Evolutionary conservation across 345 rosid genomes (phyloP), one percentile per base, ranked within the genome.

Genomic region (Ailanthus altissimus): DNA sequence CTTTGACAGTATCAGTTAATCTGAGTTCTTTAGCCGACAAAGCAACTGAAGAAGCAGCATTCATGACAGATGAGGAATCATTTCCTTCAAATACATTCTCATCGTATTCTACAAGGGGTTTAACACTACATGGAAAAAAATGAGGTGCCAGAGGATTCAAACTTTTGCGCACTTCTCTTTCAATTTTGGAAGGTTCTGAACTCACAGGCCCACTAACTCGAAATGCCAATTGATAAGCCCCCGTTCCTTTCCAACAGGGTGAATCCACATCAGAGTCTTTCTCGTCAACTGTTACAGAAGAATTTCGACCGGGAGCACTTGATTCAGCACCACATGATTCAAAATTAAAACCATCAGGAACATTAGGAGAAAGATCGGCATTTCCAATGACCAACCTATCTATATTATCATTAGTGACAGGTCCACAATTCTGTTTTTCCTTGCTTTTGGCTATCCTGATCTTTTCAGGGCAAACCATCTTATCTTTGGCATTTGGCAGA

Each of bases 181-280:
- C 84, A 69, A 78, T 82, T 79, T 23, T 79, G 51, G 74, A 66
- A 65, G 63, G 75, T 76, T 77, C 83, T 9, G 62, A 69, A 57
- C 67, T 53, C 61, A 63, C 14, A 58, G 80, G 74, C 45, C 38
- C 69, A 20, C 76, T 15, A 76, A 71, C 76, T 43, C 63, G 69
- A 51, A 43, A 75, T 0, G 75, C 21, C 64, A 58, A 58, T 45
- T 71, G 78, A 56, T 63, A 45, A 70, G 60, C 67, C 50, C 32
- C 72, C 23, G 67, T 83, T 77, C 96, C 92, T 80, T 63, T 83
- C 93, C 92, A 91, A 79, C 93, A 89, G 58, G 96, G 92, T 71
- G 90, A 83, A 82, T 91, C 96, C 71, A 86, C 80, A 68, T 89
- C 94, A 65, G 85, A 81, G 68, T 88, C 89, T 49, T 78, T 81